Base-by-base conservation (phyloP, 2,329 filamentous ascomycete species). In the Ilyonectria sp. region DNA sequence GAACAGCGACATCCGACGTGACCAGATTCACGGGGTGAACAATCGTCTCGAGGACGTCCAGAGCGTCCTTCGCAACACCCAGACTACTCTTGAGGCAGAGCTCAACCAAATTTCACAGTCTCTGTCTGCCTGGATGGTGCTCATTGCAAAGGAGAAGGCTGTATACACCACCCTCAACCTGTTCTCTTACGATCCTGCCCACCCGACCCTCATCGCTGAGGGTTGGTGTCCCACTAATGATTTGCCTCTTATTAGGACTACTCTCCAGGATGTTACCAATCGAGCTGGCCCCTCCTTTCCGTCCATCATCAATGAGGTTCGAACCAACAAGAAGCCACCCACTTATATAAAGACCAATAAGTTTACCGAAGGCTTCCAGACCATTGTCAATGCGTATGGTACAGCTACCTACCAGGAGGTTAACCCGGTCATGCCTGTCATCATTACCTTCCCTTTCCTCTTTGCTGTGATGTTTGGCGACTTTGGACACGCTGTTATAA, bases 391-490 rank as follows among this genome's bases (percentile, higher is more conserved):
- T 77, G 96, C 97, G 31, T 99, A 99, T 78, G 97, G 96, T 78
- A 98, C 96, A 47, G 93, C 96, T 67, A 98, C 97, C 73, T 99
- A 99, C 83, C 93, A 93, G 74, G 96, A 99, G 84, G 93, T 98
- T 81, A 99, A 99, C 83, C 96, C 96, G 64, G 95, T 94, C 69
- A 88, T 99, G 23, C 95, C 95, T 40, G 96, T 97, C 58, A 94
- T 98, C 74, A 92, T 99, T 71, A 99, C 96, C 6, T 99, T 99
- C 83, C 96, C 97, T n/a, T 99, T 99, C 86, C 87, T 99, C 69
- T 99, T 99, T 79, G 96, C 96, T 57, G 96, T 99, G 89, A 99
- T 99, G 96, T 99, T 99, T 79, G 96, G 96, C 86, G 96, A 99
- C 82, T 92, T 97, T 66, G 96, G 96, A 58, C 96, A 99, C 78